Evolutionary conservation across 1,284 basidiomycete genomes (phyloP), one percentile per base, ranked within the genome.

Genomic region (Cutaneotrichosporon spelunceum): DNA sequence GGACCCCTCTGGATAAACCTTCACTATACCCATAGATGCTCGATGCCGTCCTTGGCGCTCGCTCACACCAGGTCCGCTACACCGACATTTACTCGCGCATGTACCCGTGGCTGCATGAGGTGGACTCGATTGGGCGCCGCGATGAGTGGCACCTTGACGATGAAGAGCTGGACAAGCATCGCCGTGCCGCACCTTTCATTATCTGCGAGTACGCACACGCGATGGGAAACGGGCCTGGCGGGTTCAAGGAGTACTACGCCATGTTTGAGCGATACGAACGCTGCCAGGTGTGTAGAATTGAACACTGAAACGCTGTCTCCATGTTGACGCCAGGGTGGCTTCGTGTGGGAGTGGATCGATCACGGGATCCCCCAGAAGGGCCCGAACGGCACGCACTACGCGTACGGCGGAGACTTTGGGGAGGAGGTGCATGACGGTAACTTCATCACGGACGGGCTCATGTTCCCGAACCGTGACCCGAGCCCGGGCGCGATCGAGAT

Each of bases 271-370:
- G 65, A 57, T 69, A 70, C 56, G 60, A 65, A 1, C 64, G 67
- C 10, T 53, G 52, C 52, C 52, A 53, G 47, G 47, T 49, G 24
- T 13, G 47, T 48, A 27, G 47, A 24, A 6, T 26, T 21, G 24
- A 21, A 27, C 11, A 24, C 11, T 48, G 11, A 8, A 16, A 10
- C 19, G 4, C 2, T 23, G n/a, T 26, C n/a, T 26, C 8, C 8
- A 33, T 14, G 44, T 21, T 45, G 44, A 45, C 29, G 3, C 9
- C 50, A 60, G 50, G 69, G 69, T 21, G 69, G 69, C 2, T 70
- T 70, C 57, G 52, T 70, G 26, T 70, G 69, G 69, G 69, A 70
- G 53, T 70, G 66, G 66, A 67, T 70, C 47, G 69, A 70, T 57
- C 69, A 70, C 57, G 66, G 67, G 8, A 50, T 70, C 19, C 52